These are phyloP conservation scores for Syncephalis plumigaleata DNA, from an alignment of 371 early-diverging fungal genomes.

Conservation along the genomic window DNA sequence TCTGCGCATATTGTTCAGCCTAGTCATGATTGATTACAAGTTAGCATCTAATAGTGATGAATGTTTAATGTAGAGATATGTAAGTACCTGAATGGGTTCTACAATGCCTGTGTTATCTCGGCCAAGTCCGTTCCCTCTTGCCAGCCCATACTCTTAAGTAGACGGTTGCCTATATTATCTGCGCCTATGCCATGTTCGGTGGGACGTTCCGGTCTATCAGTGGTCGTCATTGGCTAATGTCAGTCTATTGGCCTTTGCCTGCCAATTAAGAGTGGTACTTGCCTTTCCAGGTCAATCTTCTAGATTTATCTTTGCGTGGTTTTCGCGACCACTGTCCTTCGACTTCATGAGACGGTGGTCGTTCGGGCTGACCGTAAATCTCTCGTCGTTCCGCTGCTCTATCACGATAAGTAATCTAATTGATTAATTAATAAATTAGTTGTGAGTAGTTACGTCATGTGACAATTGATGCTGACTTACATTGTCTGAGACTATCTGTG, in stretches of 20 bases:
- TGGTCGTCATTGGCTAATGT: neutral
- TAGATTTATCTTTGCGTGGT: too few species aligned
- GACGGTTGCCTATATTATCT: constrained; percentile 31
- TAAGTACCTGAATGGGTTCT: constrained; percentile 16
- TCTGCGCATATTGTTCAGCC: neutral
- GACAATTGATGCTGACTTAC: too few species aligned
- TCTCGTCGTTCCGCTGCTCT: constrained; percentile 47
- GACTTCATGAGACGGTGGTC: constrained; percentile 12
- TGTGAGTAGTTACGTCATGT: too few species aligned
- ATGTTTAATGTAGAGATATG: neutral
- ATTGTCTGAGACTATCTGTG: neutral
- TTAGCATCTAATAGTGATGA: neutral
- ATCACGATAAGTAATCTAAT: constrained; percentile 25
- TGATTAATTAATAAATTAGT: neutral
- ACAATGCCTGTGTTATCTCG: constrained; percentile 16
- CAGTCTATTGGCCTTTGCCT: neutral
- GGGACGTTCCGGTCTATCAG: constrained; percentile 11
- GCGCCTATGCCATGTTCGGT: constrained; percentile 18
- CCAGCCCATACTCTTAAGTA: constrained; percentile 62
- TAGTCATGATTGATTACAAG: neutral
- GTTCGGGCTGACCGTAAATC: constrained; percentile 38
- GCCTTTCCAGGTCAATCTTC: too few species aligned
- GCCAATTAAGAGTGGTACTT: neutral
- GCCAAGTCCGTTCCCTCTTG: constrained; percentile 42
- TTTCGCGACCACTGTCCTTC: too few species aligned